These are phyloP conservation scores for Melaleuca quinquenervia DNA, from an alignment of 345 rosid genomes.

Conservation along the genomic window DNA sequence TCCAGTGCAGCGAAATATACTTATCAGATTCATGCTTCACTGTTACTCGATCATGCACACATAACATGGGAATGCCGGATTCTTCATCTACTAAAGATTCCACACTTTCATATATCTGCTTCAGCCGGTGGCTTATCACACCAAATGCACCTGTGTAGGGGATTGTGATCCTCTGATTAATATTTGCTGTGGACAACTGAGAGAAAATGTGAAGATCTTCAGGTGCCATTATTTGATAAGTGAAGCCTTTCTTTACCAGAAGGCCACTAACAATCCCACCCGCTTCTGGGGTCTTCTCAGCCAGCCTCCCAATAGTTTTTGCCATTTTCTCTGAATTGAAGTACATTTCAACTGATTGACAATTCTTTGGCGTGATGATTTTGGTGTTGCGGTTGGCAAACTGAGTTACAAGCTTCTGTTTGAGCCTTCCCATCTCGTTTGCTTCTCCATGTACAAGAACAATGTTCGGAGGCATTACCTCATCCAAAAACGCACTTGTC, in stretches of 20 bases:
- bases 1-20: constrained; percentile 81
- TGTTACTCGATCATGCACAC: constrained; percentile 58
- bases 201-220: constrained; percentile 96
- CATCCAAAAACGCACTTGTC: constrained; percentile 87
- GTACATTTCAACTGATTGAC: constrained; percentile 78
- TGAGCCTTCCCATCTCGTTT: constrained; percentile 90
- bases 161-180: constrained; percentile 76
- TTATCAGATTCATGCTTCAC: constrained; percentile 83
- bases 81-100: constrained; percentile 76
- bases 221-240: constrained; percentile 95
- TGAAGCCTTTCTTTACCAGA: constrained; percentile 87
- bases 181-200: constrained; percentile 76
- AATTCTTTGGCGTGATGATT: constrained; percentile 81
- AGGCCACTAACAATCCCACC: constrained; percentile 78
- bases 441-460: constrained; percentile 94
- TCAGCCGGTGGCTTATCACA: constrained; percentile 71
- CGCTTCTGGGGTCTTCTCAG: constrained; percentile 68
- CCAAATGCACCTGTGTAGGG: constrained; percentile 77
- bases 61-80: constrained; percentile 48
- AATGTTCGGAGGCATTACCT: constrained; percentile 93
- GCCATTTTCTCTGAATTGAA: constrained; percentile 93
- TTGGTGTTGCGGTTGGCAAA: constrained; percentile 71
- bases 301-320: constrained; percentile 76
- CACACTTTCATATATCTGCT: constrained; percentile 77
- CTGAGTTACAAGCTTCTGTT: constrained; percentile 69